These are phyloP conservation scores for Penicillium nucicola DNA, from an alignment of 495 filamentous ascomycete genomes.

Conservation along the genomic window DNA sequence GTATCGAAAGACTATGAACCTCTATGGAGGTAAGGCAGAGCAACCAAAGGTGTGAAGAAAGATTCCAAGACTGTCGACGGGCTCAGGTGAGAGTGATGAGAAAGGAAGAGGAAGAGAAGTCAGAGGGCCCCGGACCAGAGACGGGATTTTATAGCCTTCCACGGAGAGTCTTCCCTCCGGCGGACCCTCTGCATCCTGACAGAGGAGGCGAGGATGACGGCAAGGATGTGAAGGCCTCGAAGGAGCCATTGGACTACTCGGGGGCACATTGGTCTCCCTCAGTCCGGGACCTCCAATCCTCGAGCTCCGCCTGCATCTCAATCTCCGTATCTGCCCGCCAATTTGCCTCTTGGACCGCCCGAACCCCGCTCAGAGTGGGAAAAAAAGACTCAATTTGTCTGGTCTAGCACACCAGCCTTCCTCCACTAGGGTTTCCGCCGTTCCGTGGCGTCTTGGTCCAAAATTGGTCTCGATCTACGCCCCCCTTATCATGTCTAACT, in stretches of 20 bases:
- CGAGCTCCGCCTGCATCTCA: slow-evolving; percentile 35
- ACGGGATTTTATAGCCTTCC: slow-evolving; percentile 64
- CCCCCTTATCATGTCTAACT: slow-evolving; percentile 11
- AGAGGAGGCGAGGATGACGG: slow-evolving; percentile 19
- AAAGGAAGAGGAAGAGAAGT: slow-evolving; percentile 55
- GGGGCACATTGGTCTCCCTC: slow-evolving; percentile 44
- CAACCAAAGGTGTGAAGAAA: slow-evolving; percentile 7
- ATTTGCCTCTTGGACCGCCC: slow-evolving; percentile 44
- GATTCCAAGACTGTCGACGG: slow-evolving; percentile 25
- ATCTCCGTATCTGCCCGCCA: slow-evolving; percentile 35
- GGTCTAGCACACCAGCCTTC: slow-evolving; percentile 32
- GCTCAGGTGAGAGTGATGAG: slow-evolving; percentile 43
- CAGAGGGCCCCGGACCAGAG: slow-evolving; percentile 36
- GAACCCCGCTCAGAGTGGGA: slow-evolving; percentile 51
- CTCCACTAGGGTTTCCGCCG: slow-evolving; percentile 34
- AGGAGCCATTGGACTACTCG: slow-evolving; percentile 44
- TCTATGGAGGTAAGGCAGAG: slow-evolving; percentile 14
- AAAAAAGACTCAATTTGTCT: slow-evolving; percentile 27
- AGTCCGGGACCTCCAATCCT: slow-evolving; percentile 40
- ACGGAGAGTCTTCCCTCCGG: slow-evolving; percentile 47
- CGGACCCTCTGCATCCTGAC: slow-evolving; percentile 23
- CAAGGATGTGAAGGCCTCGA: slow-evolving; percentile 24
- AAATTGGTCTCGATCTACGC: slow-evolving; percentile 26
- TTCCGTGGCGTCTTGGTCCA: slow-evolving; percentile 26
- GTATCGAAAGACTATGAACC: slow-evolving; percentile 5